Conservation (phyloP, 176 grass and related monocot species). For the Carex kokanica region DNA sequence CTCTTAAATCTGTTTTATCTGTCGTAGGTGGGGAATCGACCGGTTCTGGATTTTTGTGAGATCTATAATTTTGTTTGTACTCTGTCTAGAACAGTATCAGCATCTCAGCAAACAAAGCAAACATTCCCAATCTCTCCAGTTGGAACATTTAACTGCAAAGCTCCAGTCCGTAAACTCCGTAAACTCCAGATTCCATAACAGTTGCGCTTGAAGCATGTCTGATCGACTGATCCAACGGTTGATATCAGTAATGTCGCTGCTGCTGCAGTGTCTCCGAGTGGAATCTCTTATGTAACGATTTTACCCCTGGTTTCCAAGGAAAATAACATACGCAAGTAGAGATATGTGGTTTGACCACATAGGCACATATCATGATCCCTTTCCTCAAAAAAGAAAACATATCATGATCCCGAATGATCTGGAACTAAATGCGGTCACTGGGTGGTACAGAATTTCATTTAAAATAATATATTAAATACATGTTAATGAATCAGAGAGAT, state of each 20-base stretch:
- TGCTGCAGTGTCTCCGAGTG: background rate
- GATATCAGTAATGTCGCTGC: background rate
- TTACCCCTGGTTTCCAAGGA: background rate
- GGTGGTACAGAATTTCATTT: too few species aligned
- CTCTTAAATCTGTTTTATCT: background rate
- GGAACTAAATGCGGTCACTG: too few species aligned
- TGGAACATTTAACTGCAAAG: background rate
- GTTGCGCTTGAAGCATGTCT: background rate
- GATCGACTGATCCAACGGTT: background rate
- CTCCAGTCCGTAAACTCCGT: background rate
- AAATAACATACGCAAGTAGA: too few species aligned
- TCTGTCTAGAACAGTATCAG: too few species aligned
- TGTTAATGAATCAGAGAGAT: too few species aligned
- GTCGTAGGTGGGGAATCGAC: background rate
- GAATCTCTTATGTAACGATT: too few species aligned
- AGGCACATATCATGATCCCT: too few species aligned
- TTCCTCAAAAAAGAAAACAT: too few species aligned
- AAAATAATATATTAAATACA: too few species aligned
- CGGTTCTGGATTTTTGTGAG: background rate
- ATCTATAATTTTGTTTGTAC: slow-evolving; percentile 1
- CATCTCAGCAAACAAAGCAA: background rate
- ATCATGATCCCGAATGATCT: too few species aligned
- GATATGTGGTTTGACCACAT: too few species aligned
- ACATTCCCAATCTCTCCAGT: background rate
- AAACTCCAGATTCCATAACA: background rate